Conservation (phyloP, 208 protist genomes). For the Naegleria gruberi region DNA sequence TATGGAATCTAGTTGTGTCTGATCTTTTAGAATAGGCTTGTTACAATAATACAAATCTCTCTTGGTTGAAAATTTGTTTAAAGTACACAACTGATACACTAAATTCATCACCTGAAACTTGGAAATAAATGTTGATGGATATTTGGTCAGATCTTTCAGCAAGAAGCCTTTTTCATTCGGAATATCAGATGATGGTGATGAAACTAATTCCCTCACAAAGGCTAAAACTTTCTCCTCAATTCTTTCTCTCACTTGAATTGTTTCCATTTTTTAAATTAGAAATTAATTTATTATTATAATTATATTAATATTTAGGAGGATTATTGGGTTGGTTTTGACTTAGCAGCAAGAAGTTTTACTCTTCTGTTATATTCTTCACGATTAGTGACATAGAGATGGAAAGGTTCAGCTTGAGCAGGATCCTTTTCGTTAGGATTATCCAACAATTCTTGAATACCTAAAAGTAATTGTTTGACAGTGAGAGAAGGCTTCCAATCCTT, state of each 20-base stretch:
- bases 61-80: not conserved
- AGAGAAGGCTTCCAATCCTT: slow-evolving; percentile 97
- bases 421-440: slow-evolving; percentile 93
- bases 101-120: not conserved
- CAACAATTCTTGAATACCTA: slow-evolving; percentile 96
- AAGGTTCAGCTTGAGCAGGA: slow-evolving; percentile 76
- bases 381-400: not conserved
- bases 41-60: not conserved
- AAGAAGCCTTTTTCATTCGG: no score
- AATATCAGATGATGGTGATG: not conserved
- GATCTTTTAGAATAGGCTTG: not conserved
- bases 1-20: not conserved
- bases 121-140: not conserved
- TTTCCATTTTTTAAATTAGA: no score
- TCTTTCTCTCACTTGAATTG: not conserved
- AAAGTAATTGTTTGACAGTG: slow-evolving; percentile 95
- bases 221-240: not conserved
- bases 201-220: not conserved
- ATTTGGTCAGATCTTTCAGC: not conserved
- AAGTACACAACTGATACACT: not conserved
- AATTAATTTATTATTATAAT: no score
- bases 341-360: not conserved
- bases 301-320: not conserved
- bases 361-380: not conserved
- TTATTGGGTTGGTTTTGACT: not conserved